Conservation (phyloP, 1,284 basidiomycete species). For the Sanghuangporus weigelae region DNA sequence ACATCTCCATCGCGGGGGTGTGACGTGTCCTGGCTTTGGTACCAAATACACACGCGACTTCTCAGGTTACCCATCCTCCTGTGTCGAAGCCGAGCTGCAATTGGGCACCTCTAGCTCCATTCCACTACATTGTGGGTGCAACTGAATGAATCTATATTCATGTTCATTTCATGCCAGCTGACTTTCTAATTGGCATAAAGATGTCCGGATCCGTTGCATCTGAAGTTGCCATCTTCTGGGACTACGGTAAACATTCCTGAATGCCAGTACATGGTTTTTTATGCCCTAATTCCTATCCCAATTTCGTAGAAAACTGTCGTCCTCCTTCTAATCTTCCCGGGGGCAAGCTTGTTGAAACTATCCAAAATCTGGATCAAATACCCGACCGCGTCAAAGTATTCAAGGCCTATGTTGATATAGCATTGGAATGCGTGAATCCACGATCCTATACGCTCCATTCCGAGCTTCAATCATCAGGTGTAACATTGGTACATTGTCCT, state of each 20-base stretch:
- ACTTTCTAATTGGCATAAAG: not conserved
- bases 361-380: slow-evolving; percentile 14
- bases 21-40: too few species aligned
- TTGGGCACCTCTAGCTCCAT: too few species aligned
- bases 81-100: too few species aligned
- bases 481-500: slow-evolving; percentile 40
- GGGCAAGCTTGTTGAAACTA: slow-evolving; percentile 33
- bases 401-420: slow-evolving; percentile 24
- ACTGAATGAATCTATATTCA: not conserved
- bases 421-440: slow-evolving; percentile 16
- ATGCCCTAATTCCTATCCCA: not conserved
- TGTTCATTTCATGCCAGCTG: too few species aligned
- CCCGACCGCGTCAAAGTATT: slow-evolving; percentile 18
- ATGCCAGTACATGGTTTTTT: not conserved
- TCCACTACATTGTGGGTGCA: not conserved
- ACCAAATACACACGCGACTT: too few species aligned
- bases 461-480: slow-evolving; percentile 35
- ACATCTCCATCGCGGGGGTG: too few species aligned
- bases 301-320: slow-evolving; percentile 48
- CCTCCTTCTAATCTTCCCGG: slow-evolving; percentile 40
- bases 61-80: too few species aligned
- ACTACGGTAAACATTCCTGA: slow-evolving; percentile 38
- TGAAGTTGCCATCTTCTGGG: slow-evolving; percentile 57
- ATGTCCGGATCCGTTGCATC: not conserved
- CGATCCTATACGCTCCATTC: slow-evolving; percentile 25